These are phyloP conservation scores for Colletotrichum sp. DNA, from an alignment of 2,329 filamentous ascomycete genomes.

Conservation along the genomic window DNA sequence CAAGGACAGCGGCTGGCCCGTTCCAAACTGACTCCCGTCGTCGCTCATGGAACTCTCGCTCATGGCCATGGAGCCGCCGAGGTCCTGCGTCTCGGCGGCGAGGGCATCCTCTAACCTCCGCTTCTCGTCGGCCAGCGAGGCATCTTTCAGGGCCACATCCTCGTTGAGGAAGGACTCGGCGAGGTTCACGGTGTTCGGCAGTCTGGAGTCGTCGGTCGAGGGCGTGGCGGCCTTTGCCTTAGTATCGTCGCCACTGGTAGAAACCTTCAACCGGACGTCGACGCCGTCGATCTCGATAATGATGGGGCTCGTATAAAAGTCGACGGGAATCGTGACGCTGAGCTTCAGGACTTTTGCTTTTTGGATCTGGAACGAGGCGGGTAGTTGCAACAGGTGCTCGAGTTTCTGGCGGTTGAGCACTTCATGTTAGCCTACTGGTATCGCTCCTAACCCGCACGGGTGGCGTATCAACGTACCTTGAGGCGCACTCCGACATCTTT, in stretches of 20 bases:
- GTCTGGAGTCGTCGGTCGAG: slow-evolving; percentile 32
- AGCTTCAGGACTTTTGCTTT: slow-evolving; percentile 79
- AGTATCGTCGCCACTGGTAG: slow-evolving; percentile 34
- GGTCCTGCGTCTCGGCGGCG: slow-evolving; percentile 64
- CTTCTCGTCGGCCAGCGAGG: slow-evolving; percentile 66
- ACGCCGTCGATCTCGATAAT: slow-evolving; percentile 82
- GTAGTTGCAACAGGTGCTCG: slow-evolving; percentile 74
- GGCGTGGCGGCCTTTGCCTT: slow-evolving; percentile 24
- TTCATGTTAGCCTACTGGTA: neutral
- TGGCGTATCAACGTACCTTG: slow-evolving; percentile 48
- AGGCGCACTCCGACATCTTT: slow-evolving; percentile 83
- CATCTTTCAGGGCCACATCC: slow-evolving; percentile 51
- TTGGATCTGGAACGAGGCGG: slow-evolving; percentile 71
- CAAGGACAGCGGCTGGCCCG: slow-evolving; percentile 71
- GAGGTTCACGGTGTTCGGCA: slow-evolving; percentile 75
- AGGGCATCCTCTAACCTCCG: slow-evolving; percentile 73
- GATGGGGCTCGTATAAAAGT: slow-evolving; percentile 87
- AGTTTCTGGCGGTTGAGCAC: slow-evolving; percentile 70
- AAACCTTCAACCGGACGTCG: slow-evolving; percentile 69
- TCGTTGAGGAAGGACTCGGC: slow-evolving; percentile 74
- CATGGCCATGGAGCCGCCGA: slow-evolving; percentile 64
- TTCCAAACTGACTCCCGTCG: slow-evolving; percentile 67
- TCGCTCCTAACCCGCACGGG: too few species aligned
- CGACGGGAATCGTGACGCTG: slow-evolving; percentile 83
- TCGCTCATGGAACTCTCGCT: slow-evolving; percentile 67